phyloP scores from a whole-genome alignment of 805 yeast species.

The Kluyveromyces dobzhanskii region DNA sequence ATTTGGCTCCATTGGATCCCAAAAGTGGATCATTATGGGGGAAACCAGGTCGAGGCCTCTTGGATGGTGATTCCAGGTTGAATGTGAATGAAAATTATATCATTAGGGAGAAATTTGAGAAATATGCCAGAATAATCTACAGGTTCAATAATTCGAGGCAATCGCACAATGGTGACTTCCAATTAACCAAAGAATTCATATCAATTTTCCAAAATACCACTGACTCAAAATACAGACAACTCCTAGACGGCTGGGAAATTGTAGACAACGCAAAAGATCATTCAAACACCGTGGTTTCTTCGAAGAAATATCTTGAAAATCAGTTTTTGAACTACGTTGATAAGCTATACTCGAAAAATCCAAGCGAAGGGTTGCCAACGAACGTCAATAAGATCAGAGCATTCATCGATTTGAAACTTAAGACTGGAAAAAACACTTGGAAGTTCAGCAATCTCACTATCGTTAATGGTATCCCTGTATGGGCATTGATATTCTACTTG shows the following conservation, averaged over 20 bases:
- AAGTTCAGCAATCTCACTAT: conserved; percentile 46
- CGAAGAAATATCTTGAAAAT: conserved; percentile 55
- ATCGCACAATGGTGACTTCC: conserved; percentile 36
- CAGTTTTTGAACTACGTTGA: conserved; percentile 76
- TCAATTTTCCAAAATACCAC: conserved; percentile 49
- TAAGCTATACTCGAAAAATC: conserved; percentile 47
- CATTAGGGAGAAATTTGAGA: conserved; percentile 53
- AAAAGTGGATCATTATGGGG: conserved; percentile 23
- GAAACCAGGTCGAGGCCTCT: conserved; percentile 20
- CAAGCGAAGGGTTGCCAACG: conserved; percentile 62
- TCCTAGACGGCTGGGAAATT: conserved; percentile 68
- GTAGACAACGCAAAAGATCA: conserved; percentile 33
- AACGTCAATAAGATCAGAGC: conserved; percentile 64
- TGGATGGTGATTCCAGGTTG: conserved; percentile 28
- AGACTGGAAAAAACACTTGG: conserved; percentile 41
- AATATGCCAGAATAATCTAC: conserved; percentile 63
- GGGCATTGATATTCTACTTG: conserved; percentile 85
- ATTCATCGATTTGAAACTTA: conserved; percentile 41
- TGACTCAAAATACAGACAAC: conserved; percentile 60
- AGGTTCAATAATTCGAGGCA: conserved; percentile 65
- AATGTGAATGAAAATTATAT: conserved; percentile 37
- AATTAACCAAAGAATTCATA: conserved; percentile 51
- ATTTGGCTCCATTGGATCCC: conserved; percentile 12
- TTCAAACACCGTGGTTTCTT: conserved; percentile 40
- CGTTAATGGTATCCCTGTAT: conserved; percentile 81